A percentile compares a stretch with the other conserved stretches of the same genome.
These are phyloP conservation scores for Suhomyces panamericanus DNA, from an alignment of 1,139 yeast species.

Conservation along the genomic window DNA sequence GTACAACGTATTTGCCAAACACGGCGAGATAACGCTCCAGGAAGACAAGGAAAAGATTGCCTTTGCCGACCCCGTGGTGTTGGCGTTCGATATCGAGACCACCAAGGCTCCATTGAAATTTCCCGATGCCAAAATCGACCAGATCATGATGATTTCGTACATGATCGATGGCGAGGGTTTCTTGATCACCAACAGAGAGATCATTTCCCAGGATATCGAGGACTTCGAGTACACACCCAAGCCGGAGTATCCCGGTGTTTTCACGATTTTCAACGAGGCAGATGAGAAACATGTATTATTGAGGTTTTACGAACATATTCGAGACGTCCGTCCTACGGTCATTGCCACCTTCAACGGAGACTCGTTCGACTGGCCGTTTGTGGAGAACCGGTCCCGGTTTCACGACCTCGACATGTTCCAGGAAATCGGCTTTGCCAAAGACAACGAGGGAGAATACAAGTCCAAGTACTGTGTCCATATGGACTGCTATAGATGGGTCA, in stretches of 20 bases:
- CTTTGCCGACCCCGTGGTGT: slow-evolving; percentile 95
- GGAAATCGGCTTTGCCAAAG: slow-evolving; percentile 92
- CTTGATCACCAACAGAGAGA: slow-evolving; percentile 89
- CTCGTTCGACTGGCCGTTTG: slow-evolving; percentile 99
- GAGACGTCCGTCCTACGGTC: slow-evolving; percentile 88
- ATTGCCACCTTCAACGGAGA: slow-evolving; percentile 98
- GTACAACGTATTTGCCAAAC: slow-evolving; percentile 76
- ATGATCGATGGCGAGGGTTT: slow-evolving; percentile 99
- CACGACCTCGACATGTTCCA: slow-evolving; percentile 89
- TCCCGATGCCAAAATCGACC: slow-evolving; percentile 92
- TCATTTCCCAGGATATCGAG: slow-evolving; percentile 90
- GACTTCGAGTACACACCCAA: slow-evolving; percentile 98
- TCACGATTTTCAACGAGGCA: slow-evolving; percentile 86
- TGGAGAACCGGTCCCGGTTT: slow-evolving; percentile 78
- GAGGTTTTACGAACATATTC: slow-evolving; percentile 85
- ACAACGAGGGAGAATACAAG: slow-evolving; percentile 88
- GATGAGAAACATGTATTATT: slow-evolving; percentile 75
- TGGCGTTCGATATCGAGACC: slow-evolving; percentile 98
- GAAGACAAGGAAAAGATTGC: slow-evolving; percentile 78
- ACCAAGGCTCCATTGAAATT: slow-evolving; percentile 95
- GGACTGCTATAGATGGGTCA: slow-evolving; percentile 99
- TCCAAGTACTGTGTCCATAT: slow-evolving; percentile 92
- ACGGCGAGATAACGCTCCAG: slow-evolving; percentile 53
- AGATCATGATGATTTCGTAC: slow-evolving; percentile 97
- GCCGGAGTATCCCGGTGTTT: slow-evolving; percentile 91